Conservation (phyloP, 495 filamentous ascomycete species). For the Barbatosphaeria neglecta region DNA sequence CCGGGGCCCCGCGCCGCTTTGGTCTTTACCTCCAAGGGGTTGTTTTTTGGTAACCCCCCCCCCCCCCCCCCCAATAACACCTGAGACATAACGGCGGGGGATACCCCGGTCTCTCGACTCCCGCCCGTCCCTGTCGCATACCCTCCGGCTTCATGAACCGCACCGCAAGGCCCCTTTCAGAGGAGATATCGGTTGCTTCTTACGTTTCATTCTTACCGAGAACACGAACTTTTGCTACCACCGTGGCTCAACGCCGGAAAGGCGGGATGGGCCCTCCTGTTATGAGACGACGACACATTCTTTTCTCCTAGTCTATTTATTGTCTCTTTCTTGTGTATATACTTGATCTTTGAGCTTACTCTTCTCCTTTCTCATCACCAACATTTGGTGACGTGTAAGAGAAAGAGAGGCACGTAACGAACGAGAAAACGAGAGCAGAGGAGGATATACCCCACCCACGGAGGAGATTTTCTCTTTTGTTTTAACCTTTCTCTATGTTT, state of each 20-base stretch:
- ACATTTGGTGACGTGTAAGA: neutral
- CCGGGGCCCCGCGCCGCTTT: neutral
- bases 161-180: too few relatives aligned
- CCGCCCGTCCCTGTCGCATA: too few relatives aligned
- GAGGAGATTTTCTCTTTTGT: too few relatives aligned
- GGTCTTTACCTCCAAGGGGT: neutral
- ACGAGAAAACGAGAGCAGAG: neutral
- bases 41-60: too few relatives aligned
- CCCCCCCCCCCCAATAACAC: too few relatives aligned
- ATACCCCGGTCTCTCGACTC: neutral
- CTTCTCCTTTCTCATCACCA: neutral
- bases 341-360: too few relatives aligned
- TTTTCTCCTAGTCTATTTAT: neutral
- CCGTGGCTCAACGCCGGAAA: too few relatives aligned
- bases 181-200: constrained; percentile 1
- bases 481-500: neutral
- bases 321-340: too few relatives aligned
- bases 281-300: neutral
- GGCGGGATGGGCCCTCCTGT: neutral
- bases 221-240: neutral
- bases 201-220: neutral
- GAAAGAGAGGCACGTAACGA: too few relatives aligned
- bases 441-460: constrained; percentile 1
- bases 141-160: too few relatives aligned
- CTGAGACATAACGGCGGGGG: neutral